Evolutionary conservation across 2,329 filamentous ascomycete species (phyloP).

Genomic region (Diaporthe batatas): DNA sequence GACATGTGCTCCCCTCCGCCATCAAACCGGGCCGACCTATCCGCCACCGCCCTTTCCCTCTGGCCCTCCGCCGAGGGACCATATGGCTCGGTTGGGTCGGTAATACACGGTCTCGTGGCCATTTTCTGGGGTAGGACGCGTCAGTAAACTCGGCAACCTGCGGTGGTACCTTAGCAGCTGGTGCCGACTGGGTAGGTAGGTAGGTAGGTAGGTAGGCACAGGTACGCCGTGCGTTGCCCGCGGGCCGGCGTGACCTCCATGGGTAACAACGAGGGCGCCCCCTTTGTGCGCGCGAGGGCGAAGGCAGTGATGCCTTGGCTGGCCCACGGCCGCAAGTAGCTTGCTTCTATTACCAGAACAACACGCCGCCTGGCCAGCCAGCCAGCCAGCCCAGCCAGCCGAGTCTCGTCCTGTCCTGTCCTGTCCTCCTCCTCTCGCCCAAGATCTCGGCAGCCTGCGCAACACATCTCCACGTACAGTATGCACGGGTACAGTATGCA

Average conservation of each 20-base stretch:
- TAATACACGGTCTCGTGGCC: slow-evolving; percentile 19
- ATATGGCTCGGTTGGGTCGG: neutral
- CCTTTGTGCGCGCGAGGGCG: neutral
- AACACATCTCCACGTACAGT: too few species aligned
- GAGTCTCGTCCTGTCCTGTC: neutral
- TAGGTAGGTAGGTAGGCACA: neutral
- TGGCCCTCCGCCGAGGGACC: slow-evolving; percentile 7
- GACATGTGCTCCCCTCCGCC: slow-evolving; percentile 4
- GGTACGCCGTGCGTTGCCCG: neutral
- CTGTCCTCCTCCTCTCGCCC: neutral
- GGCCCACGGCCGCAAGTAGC: too few species aligned
- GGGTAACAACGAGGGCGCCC: too few species aligned
- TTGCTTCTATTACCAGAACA: neutral
- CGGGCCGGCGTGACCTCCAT: neutral
- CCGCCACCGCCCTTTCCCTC: slow-evolving; percentile 27
- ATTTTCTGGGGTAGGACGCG: slow-evolving; percentile 10
- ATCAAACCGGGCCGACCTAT: slow-evolving; percentile 27
- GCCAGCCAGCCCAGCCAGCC: neutral
- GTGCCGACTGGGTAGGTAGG: neutral
- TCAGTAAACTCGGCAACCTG: slow-evolving; percentile 20
- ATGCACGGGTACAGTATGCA: too few species aligned
- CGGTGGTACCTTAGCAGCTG: neutral
- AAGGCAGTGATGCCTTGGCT: neutral
- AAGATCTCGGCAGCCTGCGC: neutral
- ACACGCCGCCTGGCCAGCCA: too few species aligned